Percentiles rank a stretch among this genome's conserved stretches.
Evolutionary conservation across 2,329 filamentous ascomycete species (phyloP).

Genomic region (Monilinia vaccinii-corymbosi): DNA sequence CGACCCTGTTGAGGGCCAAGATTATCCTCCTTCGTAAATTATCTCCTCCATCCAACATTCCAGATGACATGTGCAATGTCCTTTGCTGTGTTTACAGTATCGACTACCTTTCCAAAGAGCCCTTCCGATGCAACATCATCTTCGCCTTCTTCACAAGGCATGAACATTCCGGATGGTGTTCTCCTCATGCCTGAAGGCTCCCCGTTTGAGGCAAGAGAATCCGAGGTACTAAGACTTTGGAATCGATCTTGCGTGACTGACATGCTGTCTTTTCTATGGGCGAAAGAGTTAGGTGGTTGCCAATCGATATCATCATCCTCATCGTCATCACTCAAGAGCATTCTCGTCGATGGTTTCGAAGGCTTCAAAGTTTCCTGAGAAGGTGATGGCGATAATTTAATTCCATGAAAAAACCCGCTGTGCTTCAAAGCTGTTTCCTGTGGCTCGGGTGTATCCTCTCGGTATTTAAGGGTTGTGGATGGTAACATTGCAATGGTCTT

Average conservation of each 20-base stretch:
- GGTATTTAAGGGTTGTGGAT: constrained; percentile 55
- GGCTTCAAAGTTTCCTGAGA: constrained; percentile 78
- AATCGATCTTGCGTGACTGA: constrained; percentile 24
- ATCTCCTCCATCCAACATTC: constrained; percentile 41
- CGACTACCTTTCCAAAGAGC: constrained; percentile 30
- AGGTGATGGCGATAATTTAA: constrained; percentile 48
- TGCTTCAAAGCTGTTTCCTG: constrained; percentile 54
- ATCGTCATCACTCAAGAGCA: constrained; percentile 45
- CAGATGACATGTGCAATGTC: constrained; percentile 64
- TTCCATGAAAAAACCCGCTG: constrained; percentile 38
- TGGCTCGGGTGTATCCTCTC: constrained; percentile 52
- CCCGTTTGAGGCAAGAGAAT: constrained; percentile 31
- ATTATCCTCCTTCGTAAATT: constrained; percentile 9
- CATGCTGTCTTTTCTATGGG: constrained; percentile 26
- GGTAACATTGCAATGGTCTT: constrained; percentile 61
- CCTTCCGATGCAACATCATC: constrained; percentile 51
- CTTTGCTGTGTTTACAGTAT: constrained; percentile 54
- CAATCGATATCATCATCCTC: constrained; percentile 44
- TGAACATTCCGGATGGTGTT: constrained; percentile 82
- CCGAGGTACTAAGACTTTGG: constrained; percentile 21
- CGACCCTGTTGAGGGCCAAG: not conserved
- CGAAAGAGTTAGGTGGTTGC: constrained; percentile 29
- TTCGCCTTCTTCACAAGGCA: constrained; percentile 75
- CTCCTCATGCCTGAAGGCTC: constrained; percentile 57
- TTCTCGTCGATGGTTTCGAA: constrained; percentile 47